These are phyloP conservation scores for Mayamaea pseudoterrestris DNA, from an alignment of 108 stramenopile genomes.

Conservation along the genomic window DNA sequence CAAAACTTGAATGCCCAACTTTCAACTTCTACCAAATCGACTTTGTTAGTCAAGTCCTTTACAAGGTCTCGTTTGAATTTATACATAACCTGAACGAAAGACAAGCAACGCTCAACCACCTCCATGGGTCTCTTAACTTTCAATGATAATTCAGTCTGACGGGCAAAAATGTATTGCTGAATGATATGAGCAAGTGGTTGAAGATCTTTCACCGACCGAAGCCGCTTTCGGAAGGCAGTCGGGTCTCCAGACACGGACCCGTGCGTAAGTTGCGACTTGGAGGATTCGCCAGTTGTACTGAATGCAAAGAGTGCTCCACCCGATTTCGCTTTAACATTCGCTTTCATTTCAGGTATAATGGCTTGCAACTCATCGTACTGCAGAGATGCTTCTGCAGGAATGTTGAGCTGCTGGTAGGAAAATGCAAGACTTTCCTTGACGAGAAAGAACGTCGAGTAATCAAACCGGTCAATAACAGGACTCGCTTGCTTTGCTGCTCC, in stretches of 20 bases:
- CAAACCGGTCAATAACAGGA: conserved; percentile 25
- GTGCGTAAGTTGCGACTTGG: conserved; percentile 3
- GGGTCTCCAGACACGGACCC: conserved; percentile 52
- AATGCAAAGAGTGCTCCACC: not conserved
- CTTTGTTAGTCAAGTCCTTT: conserved; percentile 13
- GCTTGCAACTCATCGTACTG: conserved; percentile 72
- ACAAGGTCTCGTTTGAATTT: conserved; percentile 12
- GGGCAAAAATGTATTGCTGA: conserved; percentile 51
- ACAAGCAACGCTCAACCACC: conserved; percentile 32
- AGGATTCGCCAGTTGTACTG: conserved; percentile 7
- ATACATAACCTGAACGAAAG: conserved; percentile 39
- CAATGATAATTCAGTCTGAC: conserved; percentile 49
- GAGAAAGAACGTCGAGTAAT: conserved; percentile 62
- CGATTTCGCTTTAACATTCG: conserved; percentile 4
- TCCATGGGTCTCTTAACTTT: conserved; percentile 48
- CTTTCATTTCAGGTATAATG: conserved; percentile 43
- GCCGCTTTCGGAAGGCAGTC: conserved; percentile 35
- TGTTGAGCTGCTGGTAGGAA: conserved; percentile 74
- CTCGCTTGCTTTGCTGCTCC: not conserved
- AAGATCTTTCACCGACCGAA: conserved; percentile 32
- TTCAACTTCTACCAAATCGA: conserved; percentile 27
- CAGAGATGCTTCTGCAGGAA: conserved; percentile 56
- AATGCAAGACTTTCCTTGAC: conserved; percentile 76
- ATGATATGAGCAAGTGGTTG: conserved; percentile 30
- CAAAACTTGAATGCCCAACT: conserved; percentile 54